These are phyloP conservation scores for Prunus salicina DNA, from an alignment of 306 rosid genomes.

Conservation along the genomic window DNA sequence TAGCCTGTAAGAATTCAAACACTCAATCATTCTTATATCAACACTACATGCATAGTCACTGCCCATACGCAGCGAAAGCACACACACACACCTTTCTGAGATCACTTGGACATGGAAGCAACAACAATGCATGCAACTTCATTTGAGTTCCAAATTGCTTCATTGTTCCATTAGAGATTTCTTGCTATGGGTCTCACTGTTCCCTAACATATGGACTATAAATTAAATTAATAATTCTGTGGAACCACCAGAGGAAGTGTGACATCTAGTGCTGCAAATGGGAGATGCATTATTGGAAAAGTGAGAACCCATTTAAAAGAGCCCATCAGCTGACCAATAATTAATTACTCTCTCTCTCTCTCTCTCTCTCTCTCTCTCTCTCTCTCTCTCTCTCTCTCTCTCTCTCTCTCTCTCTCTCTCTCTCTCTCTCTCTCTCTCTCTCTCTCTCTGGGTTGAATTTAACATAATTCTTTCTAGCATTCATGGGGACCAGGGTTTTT, in stretches of 20 bases:
- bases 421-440: not conserved
- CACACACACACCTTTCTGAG: not conserved
- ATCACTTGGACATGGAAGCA: not conserved
- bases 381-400: too few species aligned
- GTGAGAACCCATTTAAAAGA: constrained; percentile 1
- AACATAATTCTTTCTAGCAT: not conserved
- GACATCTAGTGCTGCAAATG: not conserved
- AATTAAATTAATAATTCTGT: not conserved
- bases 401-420: too few species aligned
- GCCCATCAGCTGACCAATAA: constrained; percentile 6
- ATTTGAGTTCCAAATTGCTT: not conserved
- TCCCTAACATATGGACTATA: not conserved
- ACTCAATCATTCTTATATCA: not conserved
- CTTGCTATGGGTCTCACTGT: not conserved
- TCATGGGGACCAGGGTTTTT: not conserved
- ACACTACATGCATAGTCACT: not conserved
- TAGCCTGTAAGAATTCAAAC: not conserved
- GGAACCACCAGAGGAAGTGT: not conserved
- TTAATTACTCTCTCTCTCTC: too few species aligned
- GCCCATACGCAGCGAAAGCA: constrained; percentile 2
- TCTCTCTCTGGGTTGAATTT: not conserved
- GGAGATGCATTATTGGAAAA: constrained; percentile 1
- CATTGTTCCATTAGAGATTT: not conserved
- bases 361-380: too few species aligned
- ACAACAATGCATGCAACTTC: not conserved